phyloP scores from a whole-genome alignment of 139 green algal genomes.

The Volvox reticuliferus region DNA sequence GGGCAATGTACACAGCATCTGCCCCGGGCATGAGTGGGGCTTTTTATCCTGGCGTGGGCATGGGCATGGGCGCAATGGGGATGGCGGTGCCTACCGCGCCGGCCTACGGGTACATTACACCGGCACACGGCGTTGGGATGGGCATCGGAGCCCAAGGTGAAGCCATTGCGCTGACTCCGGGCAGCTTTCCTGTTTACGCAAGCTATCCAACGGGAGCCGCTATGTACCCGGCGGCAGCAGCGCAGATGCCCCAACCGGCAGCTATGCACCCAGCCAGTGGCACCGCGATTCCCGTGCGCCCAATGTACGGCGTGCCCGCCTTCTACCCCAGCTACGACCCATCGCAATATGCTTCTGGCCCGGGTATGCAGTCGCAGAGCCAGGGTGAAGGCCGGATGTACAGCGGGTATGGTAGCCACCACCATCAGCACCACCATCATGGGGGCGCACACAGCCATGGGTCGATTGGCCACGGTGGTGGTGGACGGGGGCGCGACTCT shows the following conservation, averaged over 20 bases:
- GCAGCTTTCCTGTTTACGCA: slow-evolving; percentile 23
- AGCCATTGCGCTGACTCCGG: not conserved
- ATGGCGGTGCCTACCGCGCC: slow-evolving; percentile 2
- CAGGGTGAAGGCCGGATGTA: slow-evolving; percentile 9
- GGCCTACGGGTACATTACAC: slow-evolving; percentile 23
- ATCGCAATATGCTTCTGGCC: not conserved
- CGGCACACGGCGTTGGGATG: not conserved
- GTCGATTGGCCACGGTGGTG: not conserved
- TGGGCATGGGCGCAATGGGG: slow-evolving; percentile 30
- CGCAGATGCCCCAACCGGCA: slow-evolving; percentile 5
- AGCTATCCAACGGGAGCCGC: slow-evolving; percentile 12
- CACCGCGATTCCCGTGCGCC: slow-evolving; percentile 15
- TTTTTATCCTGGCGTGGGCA: slow-evolving; percentile 20
- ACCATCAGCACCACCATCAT: slow-evolving; percentile 29
- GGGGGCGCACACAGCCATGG: not conserved
- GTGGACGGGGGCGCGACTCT: not conserved
- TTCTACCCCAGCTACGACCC: slow-evolving; percentile 4
- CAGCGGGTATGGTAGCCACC: not conserved
- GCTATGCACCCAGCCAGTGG: not conserved
- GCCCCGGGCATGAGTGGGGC: slow-evolving; percentile 2
- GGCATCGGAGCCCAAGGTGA: not conserved
- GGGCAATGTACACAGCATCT: slow-evolving; percentile 30
- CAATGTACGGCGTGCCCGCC: slow-evolving; percentile 18
- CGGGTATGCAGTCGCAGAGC: slow-evolving; percentile 4
- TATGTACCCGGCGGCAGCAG: slow-evolving; percentile 17